A percentile compares a stretch with the other conserved stretches of the same genome.
Conservation (phyloP, 2,329 filamentous ascomycete genomes). For the Claviceps pusilla region DNA sequence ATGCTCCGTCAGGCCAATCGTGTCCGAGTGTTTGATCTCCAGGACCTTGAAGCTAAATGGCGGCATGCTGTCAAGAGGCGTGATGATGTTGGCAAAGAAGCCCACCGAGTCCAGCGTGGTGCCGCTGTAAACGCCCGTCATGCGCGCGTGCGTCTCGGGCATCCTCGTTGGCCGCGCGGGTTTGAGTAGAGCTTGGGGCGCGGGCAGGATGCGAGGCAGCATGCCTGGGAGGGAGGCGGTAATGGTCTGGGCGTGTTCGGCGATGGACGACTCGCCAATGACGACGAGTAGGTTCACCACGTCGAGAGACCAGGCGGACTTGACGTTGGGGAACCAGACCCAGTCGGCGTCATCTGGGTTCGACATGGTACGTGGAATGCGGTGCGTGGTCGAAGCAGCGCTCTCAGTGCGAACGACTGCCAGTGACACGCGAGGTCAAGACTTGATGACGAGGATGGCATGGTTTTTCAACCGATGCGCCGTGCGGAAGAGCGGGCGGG, state of each 20-base stretch:
- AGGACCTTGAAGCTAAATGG: conserved; percentile 34
- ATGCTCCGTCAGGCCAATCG: neutral
- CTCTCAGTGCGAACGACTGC: neutral
- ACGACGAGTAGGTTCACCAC: conserved; percentile 49
- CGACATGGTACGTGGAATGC: conserved; percentile 15
- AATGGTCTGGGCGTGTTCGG: conserved; percentile 41
- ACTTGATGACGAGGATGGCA: neutral
- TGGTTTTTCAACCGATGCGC: neutral
- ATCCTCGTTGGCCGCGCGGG: conserved; percentile 38
- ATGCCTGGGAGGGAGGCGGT: conserved; percentile 43
- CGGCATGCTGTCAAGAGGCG: conserved; percentile 34
- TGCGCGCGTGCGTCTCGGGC: conserved; percentile 37
- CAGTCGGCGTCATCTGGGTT: conserved; percentile 13
- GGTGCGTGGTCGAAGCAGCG: neutral
- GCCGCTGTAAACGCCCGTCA: conserved; percentile 44
- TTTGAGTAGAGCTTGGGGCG: conserved; percentile 46
- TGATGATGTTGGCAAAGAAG: conserved; percentile 48
- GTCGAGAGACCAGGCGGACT: conserved; percentile 38
- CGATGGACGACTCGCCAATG: conserved; percentile 44
- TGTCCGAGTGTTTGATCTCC: conserved; percentile 30
- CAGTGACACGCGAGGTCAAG: neutral
- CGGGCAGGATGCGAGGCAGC: conserved; percentile 45
- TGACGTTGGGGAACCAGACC: conserved; percentile 30
- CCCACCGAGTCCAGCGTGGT: conserved; percentile 39
- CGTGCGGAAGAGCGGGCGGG: neutral